Base-by-base conservation (phyloP, 1,284 basidiomycete species). In the Mycosarcoma mackinlayi region DNA sequence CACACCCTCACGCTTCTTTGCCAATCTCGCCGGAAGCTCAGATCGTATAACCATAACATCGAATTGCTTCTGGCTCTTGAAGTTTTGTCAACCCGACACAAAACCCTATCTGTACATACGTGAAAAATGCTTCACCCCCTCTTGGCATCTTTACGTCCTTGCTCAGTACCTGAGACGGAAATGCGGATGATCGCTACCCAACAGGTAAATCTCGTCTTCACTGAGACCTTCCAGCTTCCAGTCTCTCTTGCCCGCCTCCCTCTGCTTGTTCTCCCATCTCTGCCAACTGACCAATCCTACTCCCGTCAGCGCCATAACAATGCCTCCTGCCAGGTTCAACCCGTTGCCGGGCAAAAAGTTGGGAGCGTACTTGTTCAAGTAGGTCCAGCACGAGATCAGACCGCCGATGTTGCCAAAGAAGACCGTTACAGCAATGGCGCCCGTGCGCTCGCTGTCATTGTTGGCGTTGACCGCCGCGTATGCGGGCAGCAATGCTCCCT, bases 321-420 rank as follows among this genome's bases (percentile, higher is more conserved):
- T 16, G 16, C 52, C 62, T 2, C 65, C 63, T 0, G 65, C 67
- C 8, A 61, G 19, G 33, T 76, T 76, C 49, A 76, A 31, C 1
- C 47, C 59, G 47, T 76, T 76, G 18, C 73, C 73, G 1, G 73
- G 71, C 11, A 67, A 31, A 18, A 54, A 73, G 62, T 73, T 52
- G 13, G 73, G 73, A 0, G 73, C 66, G 10, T 73, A 35, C 34
- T 53, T 57, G 14, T 63, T 59, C 6, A 77, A 59, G 59, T 71
- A 77, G 5, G 55, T 72, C 81, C 81, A 83, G 10, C 75, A 77
- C 2, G 72, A 65, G 28, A 81, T 70, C 1, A 83, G 41, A 1
- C 80, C 82, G 2, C 81, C 82, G 16, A 75, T 25, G 55, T 83
- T 83, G 23, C 82, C 82, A 14, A 69, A 48, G 48, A 80, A 63